Evolutionary conservation across 73 alveolate species (phyloP).

Genomic region (Paramecium primaurelia): DNA sequence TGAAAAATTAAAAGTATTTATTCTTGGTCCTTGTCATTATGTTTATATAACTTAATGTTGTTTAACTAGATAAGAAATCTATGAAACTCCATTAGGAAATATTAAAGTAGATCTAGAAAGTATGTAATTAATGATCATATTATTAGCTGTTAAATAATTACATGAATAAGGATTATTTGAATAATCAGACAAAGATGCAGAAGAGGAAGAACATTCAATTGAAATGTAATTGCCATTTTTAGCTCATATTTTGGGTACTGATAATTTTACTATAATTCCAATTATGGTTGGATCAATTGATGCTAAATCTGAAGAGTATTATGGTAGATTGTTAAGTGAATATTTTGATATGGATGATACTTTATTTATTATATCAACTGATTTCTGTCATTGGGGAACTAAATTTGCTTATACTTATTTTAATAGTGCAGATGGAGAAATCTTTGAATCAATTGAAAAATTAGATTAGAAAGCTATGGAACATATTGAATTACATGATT

Average conservation of each 20-base stretch:
- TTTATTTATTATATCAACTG: slow-evolving; percentile 53
- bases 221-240: slow-evolving; percentile 60
- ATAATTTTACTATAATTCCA: slow-evolving; percentile 50
- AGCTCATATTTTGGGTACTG: slow-evolving; percentile 46
- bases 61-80: slow-evolving; percentile 43
- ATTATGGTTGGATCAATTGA: slow-evolving; percentile 63
- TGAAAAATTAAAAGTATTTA: slow-evolving; percentile 26
- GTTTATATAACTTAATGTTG: slow-evolving; percentile 53
- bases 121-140: neutral
- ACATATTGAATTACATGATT: slow-evolving; percentile 55
- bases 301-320: slow-evolving; percentile 49
- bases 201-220: slow-evolving; percentile 60
- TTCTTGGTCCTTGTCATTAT: slow-evolving; percentile 59
- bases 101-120: slow-evolving; percentile 51
- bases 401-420: slow-evolving; percentile 49
- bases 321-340: slow-evolving; percentile 54
- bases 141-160: slow-evolving; percentile 30
- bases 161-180: slow-evolving; percentile 50
- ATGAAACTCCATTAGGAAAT: slow-evolving; percentile 63
- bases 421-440: slow-evolving; percentile 51
- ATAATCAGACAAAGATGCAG: slow-evolving; percentile 60
- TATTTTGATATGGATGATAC: slow-evolving; percentile 51
- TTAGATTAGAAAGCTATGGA: slow-evolving; percentile 62
- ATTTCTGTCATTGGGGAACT: slow-evolving; percentile 63
- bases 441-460: slow-evolving; percentile 56